These are phyloP conservation scores for Talaromyces sp. DNA, from an alignment of 2,329 filamentous ascomycete species.

Conservation along the genomic window DNA sequence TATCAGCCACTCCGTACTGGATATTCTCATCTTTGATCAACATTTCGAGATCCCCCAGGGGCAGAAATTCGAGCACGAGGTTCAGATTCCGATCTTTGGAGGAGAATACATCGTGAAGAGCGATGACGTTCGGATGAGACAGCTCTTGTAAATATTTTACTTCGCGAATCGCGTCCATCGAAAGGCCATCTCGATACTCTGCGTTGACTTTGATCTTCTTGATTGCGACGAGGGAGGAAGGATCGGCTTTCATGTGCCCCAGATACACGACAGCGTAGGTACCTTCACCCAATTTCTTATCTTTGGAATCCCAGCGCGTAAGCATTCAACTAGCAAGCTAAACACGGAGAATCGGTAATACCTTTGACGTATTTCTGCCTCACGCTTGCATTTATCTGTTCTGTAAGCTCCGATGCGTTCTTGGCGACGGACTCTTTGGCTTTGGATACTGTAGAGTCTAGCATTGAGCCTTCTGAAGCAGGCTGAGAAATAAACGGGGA, in stretches of 20 bases:
- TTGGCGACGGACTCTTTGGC: slow-evolving; percentile 31
- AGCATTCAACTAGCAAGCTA: not conserved
- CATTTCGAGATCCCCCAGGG: slow-evolving; percentile 90
- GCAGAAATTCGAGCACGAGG: slow-evolving; percentile 88
- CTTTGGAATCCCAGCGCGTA: slow-evolving; percentile 38
- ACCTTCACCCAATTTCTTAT: slow-evolving; percentile 89
- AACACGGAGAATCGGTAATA: slow-evolving; percentile 26
- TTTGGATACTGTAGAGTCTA: slow-evolving; percentile 28
- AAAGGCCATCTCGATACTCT: slow-evolving; percentile 79
- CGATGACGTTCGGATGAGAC: slow-evolving; percentile 91
- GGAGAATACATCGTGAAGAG: slow-evolving; percentile 85
- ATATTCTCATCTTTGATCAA: slow-evolving; percentile 83
- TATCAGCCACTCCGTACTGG: slow-evolving; percentile 79
- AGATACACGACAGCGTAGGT: slow-evolving; percentile 96
- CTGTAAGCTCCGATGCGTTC: slow-evolving; percentile 48
- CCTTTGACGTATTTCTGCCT: slow-evolving; percentile 89
- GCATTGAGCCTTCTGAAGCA: slow-evolving; percentile 28
- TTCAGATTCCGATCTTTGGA: slow-evolving; percentile 96
- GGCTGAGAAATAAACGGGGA: slow-evolving; percentile 40
- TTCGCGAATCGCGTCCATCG: slow-evolving; percentile 91
- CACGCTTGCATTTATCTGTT: slow-evolving; percentile 75
- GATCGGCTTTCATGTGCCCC: slow-evolving; percentile 70
- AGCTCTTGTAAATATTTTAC: slow-evolving; percentile 94
- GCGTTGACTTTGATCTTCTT: slow-evolving; percentile 52
- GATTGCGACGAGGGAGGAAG: slow-evolving; percentile 69